phyloP scores from a whole-genome alignment of 2,329 filamentous ascomycete species.

The Claviceps humidiphila region DNA sequence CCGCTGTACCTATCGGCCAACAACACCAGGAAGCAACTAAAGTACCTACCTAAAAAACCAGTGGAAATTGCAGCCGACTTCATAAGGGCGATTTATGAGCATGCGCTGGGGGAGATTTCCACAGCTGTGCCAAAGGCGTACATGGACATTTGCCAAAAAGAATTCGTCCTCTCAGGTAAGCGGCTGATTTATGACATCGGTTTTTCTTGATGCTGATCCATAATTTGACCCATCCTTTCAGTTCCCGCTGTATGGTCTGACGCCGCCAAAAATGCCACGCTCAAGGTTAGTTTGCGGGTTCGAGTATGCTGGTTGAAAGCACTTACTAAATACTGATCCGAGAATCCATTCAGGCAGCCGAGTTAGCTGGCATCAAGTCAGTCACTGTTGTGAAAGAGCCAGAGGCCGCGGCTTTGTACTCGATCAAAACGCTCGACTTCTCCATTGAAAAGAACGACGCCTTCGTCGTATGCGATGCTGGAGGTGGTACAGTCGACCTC shows the following conservation, averaged over 20 bases:
- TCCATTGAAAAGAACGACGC: conserved; percentile 29
- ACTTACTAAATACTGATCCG: not conserved
- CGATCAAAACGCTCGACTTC: conserved; percentile 28
- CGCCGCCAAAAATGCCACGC: conserved; percentile 35
- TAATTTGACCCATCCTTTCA: conserved; percentile 15
- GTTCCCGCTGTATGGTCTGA: conserved; percentile 48
- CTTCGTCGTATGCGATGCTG: conserved; percentile 41
- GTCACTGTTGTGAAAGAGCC: conserved; percentile 37
- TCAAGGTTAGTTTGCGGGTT: conserved; percentile 5
- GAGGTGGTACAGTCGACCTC: conserved; percentile 41
- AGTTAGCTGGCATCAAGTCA: conserved; percentile 25
- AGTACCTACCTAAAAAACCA: conserved; percentile 7
- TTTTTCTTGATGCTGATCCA: not conserved
- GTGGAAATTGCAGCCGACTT: conserved; percentile 9
- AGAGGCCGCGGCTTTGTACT: conserved; percentile 37
- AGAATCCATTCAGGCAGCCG: conserved; percentile 17
- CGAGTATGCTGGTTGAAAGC: not conserved
- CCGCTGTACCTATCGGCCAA: conserved; percentile 6
- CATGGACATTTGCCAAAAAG: conserved; percentile 7
- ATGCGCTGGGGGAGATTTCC: conserved; percentile 25
- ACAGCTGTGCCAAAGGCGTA: conserved; percentile 8
- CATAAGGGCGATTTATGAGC: conserved; percentile 10
- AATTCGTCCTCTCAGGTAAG: conserved; percentile 31
- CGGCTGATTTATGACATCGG: conserved; percentile 1
- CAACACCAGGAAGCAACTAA: conserved; percentile 1